Conservation (phyloP, 1,284 basidiomycete genomes). For the Ustilago cynodontis region DNA sequence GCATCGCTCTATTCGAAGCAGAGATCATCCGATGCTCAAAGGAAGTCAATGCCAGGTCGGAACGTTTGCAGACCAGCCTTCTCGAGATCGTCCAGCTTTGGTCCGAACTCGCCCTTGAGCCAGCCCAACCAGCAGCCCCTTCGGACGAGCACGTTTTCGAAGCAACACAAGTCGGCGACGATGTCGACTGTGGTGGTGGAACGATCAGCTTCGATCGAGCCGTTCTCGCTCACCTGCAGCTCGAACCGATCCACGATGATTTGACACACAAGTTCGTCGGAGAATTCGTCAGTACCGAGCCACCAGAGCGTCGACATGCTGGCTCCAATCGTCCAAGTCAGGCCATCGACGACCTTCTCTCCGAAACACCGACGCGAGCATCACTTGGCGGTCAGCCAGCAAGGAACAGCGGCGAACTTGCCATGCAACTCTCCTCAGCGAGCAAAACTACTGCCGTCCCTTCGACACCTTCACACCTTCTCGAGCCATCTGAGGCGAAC, state of each 20-base stretch:
- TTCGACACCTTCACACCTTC: constrained; percentile 35
- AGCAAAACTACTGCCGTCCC: constrained; percentile 29
- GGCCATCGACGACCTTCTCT: constrained; percentile 37
- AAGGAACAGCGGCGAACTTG: constrained; percentile 32
- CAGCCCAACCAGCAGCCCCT: constrained; percentile 33
- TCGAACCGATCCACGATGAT: constrained; percentile 49
- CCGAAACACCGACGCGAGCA: constrained; percentile 46
- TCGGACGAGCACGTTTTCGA: constrained; percentile 47
- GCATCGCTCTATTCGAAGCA: constrained; percentile 47
- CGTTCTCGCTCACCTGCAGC: constrained; percentile 58
- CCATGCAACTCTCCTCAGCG: constrained; percentile 29
- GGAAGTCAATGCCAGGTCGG: constrained; percentile 50
- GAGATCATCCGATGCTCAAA: constrained; percentile 59
- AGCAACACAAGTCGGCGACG: constrained; percentile 15
- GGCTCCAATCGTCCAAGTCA: constrained; percentile 8
- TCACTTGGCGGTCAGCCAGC: constrained; percentile 42
- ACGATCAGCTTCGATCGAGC: constrained; percentile 51
- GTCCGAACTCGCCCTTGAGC: constrained; percentile 61
- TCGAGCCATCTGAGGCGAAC: constrained; percentile 49
- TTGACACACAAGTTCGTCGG: constrained; percentile 48
- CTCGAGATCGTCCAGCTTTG: constrained; percentile 63
- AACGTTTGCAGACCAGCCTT: constrained; percentile 53
- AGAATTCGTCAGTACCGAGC: constrained; percentile 51
- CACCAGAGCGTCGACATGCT: constrained; percentile 23
- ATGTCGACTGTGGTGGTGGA: constrained; percentile 37